Base-by-base conservation (phyloP, 805 yeast species). In the Yarrowia phangngaensis region DNA sequence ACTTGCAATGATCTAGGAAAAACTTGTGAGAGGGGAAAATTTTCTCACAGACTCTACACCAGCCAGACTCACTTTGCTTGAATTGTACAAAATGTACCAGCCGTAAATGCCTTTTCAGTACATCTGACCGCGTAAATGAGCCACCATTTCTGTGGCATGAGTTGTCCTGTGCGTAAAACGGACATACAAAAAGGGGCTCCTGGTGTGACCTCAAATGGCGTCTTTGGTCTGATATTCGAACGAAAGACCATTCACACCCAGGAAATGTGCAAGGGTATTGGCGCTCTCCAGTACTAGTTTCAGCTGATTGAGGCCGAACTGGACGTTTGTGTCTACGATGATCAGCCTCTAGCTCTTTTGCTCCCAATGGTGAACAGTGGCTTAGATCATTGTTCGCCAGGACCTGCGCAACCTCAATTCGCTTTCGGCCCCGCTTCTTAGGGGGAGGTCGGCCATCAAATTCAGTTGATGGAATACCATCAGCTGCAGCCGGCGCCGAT, bases 81-180 rank as follows among this genome's bases (percentile, higher is more conserved):
- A 59, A 61, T 52, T 61, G 77, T 23, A 76, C 78, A 59, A 72
- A 80, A 63, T 84, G 92, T 32, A 83, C 86, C 30, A 83, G 69
- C 46, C 76, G 70, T 50, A 84, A 65, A 63, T 84, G 92, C 34
- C 92, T 70, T 55, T 83, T 83, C 54, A 83, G 67, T 22, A 84
- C 89, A 58, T 84, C 92, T 52, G 82, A 64, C 34, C 92, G 69
- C 57, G 78, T 79, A 64, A 84, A 84, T 0, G 85, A 75, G 12
- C 90, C 89, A 15, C 83, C 85, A 55, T 81, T 82, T 50, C 83
- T 70, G 62, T 83, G 92, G 60, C 89, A 83, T 6, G 83, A 75
- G 4, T 81, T 78, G 55, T 79, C 84, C 19, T 72, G 68, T 49
- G 71, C 70, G 84, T 84, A 82, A 64, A 72, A 83, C 3, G 90